Evolutionary conservation across 1,284 basidiomycete species (phyloP).

Genomic region (Mycena citricolor): DNA sequence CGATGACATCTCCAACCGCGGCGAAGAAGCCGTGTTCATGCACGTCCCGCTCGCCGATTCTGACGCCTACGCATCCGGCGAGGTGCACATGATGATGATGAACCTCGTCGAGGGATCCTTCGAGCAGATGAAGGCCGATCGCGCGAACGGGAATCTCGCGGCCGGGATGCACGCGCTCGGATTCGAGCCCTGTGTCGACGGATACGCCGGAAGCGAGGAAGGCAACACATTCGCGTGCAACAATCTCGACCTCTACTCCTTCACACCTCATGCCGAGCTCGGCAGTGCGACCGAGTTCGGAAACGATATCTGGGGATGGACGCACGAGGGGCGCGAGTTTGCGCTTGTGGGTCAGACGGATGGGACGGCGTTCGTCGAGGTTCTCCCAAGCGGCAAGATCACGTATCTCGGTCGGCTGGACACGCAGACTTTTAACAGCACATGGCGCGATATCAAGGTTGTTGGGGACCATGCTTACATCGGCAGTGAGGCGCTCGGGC

Average conservation of each 20-base stretch:
- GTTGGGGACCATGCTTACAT: slow-evolving; percentile 21
- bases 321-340: slow-evolving; percentile 17
- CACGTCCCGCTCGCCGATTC: slow-evolving; percentile 19
- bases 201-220: slow-evolving; percentile 19
- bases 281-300: slow-evolving; percentile 16
- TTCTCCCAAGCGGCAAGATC: slow-evolving; percentile 14
- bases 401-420: slow-evolving; percentile 16
- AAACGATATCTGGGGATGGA: slow-evolving; percentile 24
- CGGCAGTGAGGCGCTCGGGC: slow-evolving; percentile 19
- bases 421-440: slow-evolving; percentile 17
- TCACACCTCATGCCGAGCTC: slow-evolving; percentile 20
- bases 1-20: slow-evolving; percentile 11
- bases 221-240: slow-evolving; percentile 18
- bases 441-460: slow-evolving; percentile 23
- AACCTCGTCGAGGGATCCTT: slow-evolving; percentile 11
- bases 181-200: slow-evolving; percentile 18
- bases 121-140: slow-evolving; percentile 12
- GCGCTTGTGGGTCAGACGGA: slow-evolving; percentile 16
- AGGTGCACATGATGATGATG: slow-evolving; percentile 22
- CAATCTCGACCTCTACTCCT: slow-evolving; percentile 22
- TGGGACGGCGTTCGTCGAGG: slow-evolving; percentile 21
- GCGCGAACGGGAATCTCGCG: slow-evolving; percentile 7
- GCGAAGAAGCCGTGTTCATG: slow-evolving; percentile 17
- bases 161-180: slow-evolving; percentile 13
- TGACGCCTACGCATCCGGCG: slow-evolving; percentile 20